These are phyloP conservation scores for Leptographium radiaticola DNA, from an alignment of 2,329 filamentous ascomycete genomes.

Conservation along the genomic window DNA sequence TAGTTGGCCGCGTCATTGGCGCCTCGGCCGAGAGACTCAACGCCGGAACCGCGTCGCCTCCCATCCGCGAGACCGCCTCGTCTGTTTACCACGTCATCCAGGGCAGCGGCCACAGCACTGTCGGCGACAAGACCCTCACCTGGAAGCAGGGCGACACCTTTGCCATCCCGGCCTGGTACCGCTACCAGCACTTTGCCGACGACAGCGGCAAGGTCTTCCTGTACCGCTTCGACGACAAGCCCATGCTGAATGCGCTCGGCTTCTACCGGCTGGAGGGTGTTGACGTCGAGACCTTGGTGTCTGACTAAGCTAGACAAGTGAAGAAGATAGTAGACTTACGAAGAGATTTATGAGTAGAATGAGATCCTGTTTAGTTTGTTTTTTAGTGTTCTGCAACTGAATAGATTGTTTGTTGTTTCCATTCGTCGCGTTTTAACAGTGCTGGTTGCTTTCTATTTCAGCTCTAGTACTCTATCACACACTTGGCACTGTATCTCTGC, in stretches of 20 bases:
- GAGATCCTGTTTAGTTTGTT: not conserved
- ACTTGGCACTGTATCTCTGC: no score
- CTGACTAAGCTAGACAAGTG: constrained; percentile 2
- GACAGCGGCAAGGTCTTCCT: constrained; percentile 26
- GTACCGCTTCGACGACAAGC: constrained; percentile 41
- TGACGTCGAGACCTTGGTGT: constrained; percentile 26
- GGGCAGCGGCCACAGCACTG: constrained; percentile 27
- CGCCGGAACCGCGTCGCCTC: constrained; percentile 21
- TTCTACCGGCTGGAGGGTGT: constrained; percentile 30
- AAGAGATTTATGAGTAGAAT: not conserved
- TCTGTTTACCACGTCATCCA: constrained; percentile 39
- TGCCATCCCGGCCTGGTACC: constrained; percentile 38
- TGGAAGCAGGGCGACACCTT: constrained; percentile 43
- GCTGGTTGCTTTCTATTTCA: no score
- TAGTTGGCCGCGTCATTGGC: constrained; percentile 31
- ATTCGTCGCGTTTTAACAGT: no score
- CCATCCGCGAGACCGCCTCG: constrained; percentile 34
- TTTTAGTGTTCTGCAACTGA: no score
- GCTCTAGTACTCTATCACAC: no score
- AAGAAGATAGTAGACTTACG: not conserved
- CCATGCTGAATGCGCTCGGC: constrained; percentile 36
- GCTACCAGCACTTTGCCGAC: constrained; percentile 31
- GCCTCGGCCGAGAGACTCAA: constrained; percentile 31
- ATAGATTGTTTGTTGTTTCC: no score
- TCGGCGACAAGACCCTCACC: constrained; percentile 22